Evolutionary conservation across 192 early-diverging fungal genomes (phyloP).

Genomic region (Diversispora eburnea): DNA sequence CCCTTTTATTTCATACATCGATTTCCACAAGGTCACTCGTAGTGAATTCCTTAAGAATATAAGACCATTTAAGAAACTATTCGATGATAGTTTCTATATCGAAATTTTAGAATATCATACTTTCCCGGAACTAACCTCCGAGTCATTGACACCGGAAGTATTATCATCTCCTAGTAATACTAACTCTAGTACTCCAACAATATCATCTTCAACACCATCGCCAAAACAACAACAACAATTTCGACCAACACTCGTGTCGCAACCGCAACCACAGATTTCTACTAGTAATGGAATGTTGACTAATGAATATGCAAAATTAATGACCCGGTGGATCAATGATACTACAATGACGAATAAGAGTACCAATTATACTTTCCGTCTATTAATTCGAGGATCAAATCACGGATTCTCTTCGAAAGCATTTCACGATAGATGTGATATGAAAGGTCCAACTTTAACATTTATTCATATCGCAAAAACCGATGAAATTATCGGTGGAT

Average conservation of each 20-base stretch:
- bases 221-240: no score
- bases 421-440: conserved; percentile 22
- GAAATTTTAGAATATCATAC: conserved; percentile 3
- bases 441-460: conserved; percentile 26
- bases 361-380: neutral
- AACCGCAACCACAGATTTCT: no score
- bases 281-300: neutral
- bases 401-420: neutral
- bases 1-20: neutral
- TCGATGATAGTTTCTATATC: neutral
- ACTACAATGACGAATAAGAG: no score
- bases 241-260: no score
- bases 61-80: neutral
- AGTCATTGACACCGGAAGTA: no score
- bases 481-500: conserved; percentile 32
- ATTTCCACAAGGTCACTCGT: neutral
- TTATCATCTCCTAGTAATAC: neutral
- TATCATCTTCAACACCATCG: neutral
- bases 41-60: neutral
- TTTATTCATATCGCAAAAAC: conserved; percentile 20
- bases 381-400: neutral
- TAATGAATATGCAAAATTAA: neutral
- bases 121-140: neutral
- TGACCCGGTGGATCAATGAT: neutral
- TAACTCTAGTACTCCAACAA: neutral